phyloP scores from a whole-genome alignment of 75 land plant genomes.

The Larix kaempferi region DNA sequence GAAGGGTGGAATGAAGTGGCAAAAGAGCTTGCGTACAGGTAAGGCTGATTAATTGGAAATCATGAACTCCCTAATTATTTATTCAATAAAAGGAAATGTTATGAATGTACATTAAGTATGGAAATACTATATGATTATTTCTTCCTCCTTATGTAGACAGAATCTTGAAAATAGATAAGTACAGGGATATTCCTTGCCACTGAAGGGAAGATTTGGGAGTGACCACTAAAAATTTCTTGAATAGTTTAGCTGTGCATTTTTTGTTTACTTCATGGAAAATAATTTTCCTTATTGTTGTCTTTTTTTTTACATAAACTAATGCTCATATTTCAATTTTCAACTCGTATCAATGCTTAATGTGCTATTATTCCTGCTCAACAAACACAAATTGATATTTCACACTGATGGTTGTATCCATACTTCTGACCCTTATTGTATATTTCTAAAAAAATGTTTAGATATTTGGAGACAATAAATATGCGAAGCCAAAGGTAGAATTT shows the following conservation, averaged over 20 bases:
- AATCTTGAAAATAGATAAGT: background rate
- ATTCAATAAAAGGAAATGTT: background rate
- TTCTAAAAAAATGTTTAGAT: no score
- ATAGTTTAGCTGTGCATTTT: background rate
- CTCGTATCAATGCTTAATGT: background rate
- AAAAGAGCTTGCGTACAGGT: slow-evolving; percentile 82
- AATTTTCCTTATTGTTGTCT: background rate
- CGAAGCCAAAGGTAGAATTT: no score
- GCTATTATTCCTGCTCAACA: no score
- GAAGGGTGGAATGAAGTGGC: slow-evolving; percentile 76
- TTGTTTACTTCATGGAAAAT: background rate
- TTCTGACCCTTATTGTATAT: no score
- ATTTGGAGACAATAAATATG: no score
- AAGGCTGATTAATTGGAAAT: slow-evolving; percentile 20
- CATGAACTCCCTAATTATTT: background rate
- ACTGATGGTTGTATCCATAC: no score
- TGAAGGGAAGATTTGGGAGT: background rate
- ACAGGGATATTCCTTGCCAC: background rate
- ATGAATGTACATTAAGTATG: background rate
- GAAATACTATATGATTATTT: background rate
- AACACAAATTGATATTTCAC: no score
- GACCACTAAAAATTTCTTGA: background rate
- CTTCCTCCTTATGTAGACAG: background rate
- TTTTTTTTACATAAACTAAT: background rate
- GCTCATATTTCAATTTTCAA: background rate